Conservation (phyloP, 345 rosid genomes). For the Salix viminalis region DNA sequence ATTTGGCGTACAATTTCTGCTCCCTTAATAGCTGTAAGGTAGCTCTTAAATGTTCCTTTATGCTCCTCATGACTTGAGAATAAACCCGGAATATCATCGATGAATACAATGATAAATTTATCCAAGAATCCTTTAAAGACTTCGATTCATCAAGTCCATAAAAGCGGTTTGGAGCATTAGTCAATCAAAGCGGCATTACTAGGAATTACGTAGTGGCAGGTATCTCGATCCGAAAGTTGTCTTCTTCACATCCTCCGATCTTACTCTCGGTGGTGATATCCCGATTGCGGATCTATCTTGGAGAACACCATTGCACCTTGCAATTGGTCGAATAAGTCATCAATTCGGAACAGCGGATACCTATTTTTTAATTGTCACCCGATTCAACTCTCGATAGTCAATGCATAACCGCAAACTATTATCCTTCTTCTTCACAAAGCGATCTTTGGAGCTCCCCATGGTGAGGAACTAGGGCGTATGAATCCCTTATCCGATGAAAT, state of each 20-base stretch:
- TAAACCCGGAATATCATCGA: background rate
- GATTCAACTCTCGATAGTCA: no score
- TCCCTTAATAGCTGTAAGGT: background rate
- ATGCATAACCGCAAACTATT: no score
- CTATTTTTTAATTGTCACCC: no score
- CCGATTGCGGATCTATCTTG: background rate
- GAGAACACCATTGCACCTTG: background rate
- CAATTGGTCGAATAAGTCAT: background rate
- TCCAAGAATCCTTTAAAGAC: background rate
- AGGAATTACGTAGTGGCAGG: background rate
- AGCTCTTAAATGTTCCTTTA: background rate
- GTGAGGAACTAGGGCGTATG: no score
- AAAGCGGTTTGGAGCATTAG: background rate
- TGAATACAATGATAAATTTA: background rate
- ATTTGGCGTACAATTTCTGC: background rate
- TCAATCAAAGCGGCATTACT: background rate
- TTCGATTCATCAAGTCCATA: slow-evolving; percentile 2
- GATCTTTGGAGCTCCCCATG: no score
- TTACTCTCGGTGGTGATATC: background rate
- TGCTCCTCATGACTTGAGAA: background rate
- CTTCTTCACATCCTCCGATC: background rate
- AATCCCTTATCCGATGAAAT: no score
- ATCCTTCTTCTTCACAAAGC: no score
- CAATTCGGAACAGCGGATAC: background rate
- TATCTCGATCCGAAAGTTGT: background rate